Base-by-base conservation (phyloP, 345 rosid species). In the Salix purpurea region DNA sequence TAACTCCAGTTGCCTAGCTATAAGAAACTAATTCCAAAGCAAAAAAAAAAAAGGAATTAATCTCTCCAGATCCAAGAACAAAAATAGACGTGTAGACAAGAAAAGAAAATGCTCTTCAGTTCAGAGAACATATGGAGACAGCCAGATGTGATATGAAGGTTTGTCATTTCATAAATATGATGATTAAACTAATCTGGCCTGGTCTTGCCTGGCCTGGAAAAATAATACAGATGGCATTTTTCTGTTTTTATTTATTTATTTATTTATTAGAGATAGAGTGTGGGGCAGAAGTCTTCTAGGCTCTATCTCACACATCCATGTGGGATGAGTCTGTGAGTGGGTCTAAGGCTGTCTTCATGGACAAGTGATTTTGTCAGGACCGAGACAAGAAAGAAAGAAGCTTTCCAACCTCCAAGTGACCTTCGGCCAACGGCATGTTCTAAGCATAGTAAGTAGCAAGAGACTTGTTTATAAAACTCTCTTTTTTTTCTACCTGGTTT, bases 361-460 rank as follows among this genome's bases (percentile, higher is more conserved):
- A 46, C 97, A 92, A 89, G 95, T 91, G 94, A 76, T 79, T 79
- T 76, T 84, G 91, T 82, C 92, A 84, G 83, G 26, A 67, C 24
- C 5, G 42, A 4, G 62, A 2, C 6, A 10, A 4, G 14, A 40
- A 37, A 34, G 34, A 60, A 46, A 12, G 48, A 44, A 44, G 15
- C 48, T 11, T 12, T 44, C 48, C 48, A 39, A 10, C 15, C 48
- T 44, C 15, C 42, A 39, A 1, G 42, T 8, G 11, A 39, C 42
- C 11, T 8, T 8, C 11, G 42, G 42, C 42, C 42, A 39, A 8
- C 11, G 42, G 2, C 42, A 39, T 2, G 42, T 39, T 39, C 42
- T 30, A 30, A 30, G 42, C 42, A 39, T 39, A 7, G 42, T 0
- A 8, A 7, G 42, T 0, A 8, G 42, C 11, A 39, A 39, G 42